Evolutionary conservation across 305 asterid genomes (phyloP).

Genomic region (Caryopteris hybrid): DNA sequence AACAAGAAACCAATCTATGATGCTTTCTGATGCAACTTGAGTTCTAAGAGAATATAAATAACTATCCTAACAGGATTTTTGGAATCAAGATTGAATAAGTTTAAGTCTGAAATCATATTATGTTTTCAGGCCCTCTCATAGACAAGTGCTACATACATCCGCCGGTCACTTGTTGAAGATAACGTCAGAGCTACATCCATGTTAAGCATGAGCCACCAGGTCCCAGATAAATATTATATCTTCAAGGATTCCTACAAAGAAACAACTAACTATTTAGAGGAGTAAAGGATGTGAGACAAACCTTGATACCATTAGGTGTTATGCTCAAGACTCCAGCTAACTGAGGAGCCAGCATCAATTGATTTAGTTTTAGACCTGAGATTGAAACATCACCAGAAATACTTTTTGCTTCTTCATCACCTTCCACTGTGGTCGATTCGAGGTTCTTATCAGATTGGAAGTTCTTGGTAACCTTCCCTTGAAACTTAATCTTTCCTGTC

Average conservation of each 20-base stretch:
- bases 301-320: slow-evolving; percentile 76
- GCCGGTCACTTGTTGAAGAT: slow-evolving; percentile 12
- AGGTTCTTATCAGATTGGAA: slow-evolving; percentile 29
- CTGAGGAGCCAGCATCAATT: slow-evolving; percentile 97
- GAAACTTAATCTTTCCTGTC: slow-evolving; percentile 92
- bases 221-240: slow-evolving; percentile 12
- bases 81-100: slow-evolving; percentile 5
- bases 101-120: background rate
- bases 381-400: slow-evolving; percentile 89
- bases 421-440: slow-evolving; percentile 31
- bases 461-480: slow-evolving; percentile 72
- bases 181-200: slow-evolving; percentile 6
- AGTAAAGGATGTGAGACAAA: slow-evolving; percentile 28
- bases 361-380: slow-evolving; percentile 94
- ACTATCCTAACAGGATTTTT: background rate
- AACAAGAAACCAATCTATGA: background rate
- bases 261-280: slow-evolving; percentile 11
- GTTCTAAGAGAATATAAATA: background rate
- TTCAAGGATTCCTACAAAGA: slow-evolving; percentile 12
- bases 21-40: slow-evolving; percentile 18
- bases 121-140: background rate
- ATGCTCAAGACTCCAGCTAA: slow-evolving; percentile 83
- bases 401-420: slow-evolving; percentile 38
- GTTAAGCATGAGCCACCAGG: slow-evolving; percentile 11
- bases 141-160: slow-evolving; percentile 2